These are phyloP conservation scores for Arthonia radiata DNA, from an alignment of 495 filamentous ascomycete species.

Conservation along the genomic window DNA sequence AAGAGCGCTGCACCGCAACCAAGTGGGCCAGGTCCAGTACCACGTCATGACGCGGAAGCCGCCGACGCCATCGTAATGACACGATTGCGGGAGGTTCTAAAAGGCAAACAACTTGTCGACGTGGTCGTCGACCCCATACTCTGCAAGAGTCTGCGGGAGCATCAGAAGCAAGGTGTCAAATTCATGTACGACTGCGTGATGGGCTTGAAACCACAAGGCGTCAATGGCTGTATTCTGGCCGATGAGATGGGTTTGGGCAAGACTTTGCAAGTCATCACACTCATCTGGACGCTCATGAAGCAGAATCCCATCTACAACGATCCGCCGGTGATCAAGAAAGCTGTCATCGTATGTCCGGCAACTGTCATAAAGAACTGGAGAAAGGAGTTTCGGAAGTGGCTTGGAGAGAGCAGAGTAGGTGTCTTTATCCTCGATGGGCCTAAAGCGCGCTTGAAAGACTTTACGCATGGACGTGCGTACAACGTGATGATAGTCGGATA, in stretches of 20 bases:
- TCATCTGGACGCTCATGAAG: slow-evolving; percentile 92
- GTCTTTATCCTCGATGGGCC: slow-evolving; percentile 49
- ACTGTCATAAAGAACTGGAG: slow-evolving; percentile 63
- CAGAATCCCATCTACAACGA: slow-evolving; percentile 51
- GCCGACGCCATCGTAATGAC: slow-evolving; percentile 46
- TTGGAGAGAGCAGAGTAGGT: slow-evolving; percentile 52
- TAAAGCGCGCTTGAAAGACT: slow-evolving; percentile 35
- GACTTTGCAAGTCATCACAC: slow-evolving; percentile 62
- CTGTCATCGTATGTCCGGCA: slow-evolving; percentile 58
- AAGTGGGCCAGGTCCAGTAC: slow-evolving; percentile 20
- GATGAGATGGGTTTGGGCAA: slow-evolving; percentile 98
- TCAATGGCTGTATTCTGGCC: slow-evolving; percentile 59
- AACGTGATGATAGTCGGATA: slow-evolving; percentile 67
- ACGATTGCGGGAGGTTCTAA: slow-evolving; percentile 26
- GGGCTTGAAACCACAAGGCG: slow-evolving; percentile 45
- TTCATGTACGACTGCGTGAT: slow-evolving; percentile 74
- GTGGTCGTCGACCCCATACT: slow-evolving; percentile 59
- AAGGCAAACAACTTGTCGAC: slow-evolving; percentile 47
- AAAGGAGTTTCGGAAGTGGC: slow-evolving; percentile 60
- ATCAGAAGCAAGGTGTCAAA: slow-evolving; percentile 53
- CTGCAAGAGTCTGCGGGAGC: slow-evolving; percentile 37
- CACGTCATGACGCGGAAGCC: slow-evolving; percentile 40
- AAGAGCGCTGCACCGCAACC: no score
- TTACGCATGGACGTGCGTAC: slow-evolving; percentile 52
- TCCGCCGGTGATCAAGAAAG: slow-evolving; percentile 44